These are phyloP conservation scores for Diplodia mutila DNA, from an alignment of 2,329 filamentous ascomycete genomes.

Conservation along the genomic window DNA sequence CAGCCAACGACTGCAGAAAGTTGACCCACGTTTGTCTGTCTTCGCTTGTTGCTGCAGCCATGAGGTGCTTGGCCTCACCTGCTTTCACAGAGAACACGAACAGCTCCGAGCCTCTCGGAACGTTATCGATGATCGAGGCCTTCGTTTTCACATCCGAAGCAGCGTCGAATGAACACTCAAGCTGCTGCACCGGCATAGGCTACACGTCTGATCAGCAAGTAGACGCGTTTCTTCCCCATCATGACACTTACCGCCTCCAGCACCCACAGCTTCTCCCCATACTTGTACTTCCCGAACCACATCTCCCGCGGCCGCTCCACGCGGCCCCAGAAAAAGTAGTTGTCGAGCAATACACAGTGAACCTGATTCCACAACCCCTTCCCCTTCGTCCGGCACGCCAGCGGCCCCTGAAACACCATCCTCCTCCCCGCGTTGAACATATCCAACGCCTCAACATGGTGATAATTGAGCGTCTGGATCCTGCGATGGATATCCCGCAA, in stretches of 20 bases:
- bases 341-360: constrained; percentile 37
- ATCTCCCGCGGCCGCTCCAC: constrained; percentile 32
- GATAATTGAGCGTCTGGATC: background rate
- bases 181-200: constrained; percentile 32
- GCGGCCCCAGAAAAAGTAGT: constrained; percentile 38
- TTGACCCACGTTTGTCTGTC: constrained; percentile 32
- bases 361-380: constrained; percentile 38
- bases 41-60: constrained; percentile 30
- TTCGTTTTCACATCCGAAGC: constrained; percentile 32
- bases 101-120: constrained; percentile 33
- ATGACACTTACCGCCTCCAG: constrained; percentile 31
- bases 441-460: constrained; percentile 27
- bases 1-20: background rate
- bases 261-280: constrained; percentile 27
- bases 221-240: background rate
- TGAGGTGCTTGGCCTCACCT: constrained; percentile 31
- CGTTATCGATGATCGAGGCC: constrained; percentile 36
- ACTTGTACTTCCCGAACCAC: constrained; percentile 6
- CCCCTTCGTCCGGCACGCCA: constrained; percentile 38
- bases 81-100: constrained; percentile 31
- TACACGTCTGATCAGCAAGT: constrained; percentile 18
- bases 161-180: constrained; percentile 28
- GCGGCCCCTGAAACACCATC: constrained; percentile 33
- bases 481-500: background rate
- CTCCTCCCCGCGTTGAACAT: constrained; percentile 30